phyloP scores from a whole-genome alignment of 345 rosid genomes.

The Moricandia moricandioides region DNA sequence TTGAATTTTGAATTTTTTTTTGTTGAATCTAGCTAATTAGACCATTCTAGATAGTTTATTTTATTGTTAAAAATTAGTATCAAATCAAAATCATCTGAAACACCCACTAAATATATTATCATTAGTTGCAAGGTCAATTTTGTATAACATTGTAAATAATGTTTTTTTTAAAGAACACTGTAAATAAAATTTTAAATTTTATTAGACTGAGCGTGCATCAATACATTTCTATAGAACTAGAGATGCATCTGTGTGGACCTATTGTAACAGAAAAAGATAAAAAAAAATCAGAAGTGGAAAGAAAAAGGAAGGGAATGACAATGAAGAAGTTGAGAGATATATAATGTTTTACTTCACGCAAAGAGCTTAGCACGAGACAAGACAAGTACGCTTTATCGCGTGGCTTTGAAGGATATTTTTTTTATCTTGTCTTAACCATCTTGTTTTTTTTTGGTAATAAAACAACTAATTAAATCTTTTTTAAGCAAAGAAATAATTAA shows the following conservation, averaged over 20 bases:
- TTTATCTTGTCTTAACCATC: conserved; percentile 2
- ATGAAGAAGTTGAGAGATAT: conserved; percentile 32
- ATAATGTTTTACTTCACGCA: conserved; percentile 95
- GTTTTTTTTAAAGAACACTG: no score
- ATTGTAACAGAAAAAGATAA: not conserved
- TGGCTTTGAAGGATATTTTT: conserved; percentile 53
- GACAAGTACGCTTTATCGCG: conserved; percentile 73
- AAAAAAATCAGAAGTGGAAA: conserved; percentile 10
- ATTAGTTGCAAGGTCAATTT: no score
- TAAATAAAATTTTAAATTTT: no score
- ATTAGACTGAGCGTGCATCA: not conserved
- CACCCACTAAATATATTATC: no score
- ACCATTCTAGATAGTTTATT: not conserved
- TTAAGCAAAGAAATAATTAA: not conserved
- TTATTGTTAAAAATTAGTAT: no score
- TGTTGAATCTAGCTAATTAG: not conserved
- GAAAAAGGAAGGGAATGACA: not conserved
- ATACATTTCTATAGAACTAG: not conserved
- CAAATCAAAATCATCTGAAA: not conserved
- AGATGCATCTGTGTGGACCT: not conserved
- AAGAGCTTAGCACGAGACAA: conserved; percentile 60
- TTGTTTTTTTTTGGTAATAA: conserved; percentile 7
- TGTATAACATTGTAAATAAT: no score
- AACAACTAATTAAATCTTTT: conserved; percentile 5
- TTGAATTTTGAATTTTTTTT: not conserved